Percentiles rank a stretch among this genome's conserved stretches.
Evolutionary conservation across 2,329 filamentous ascomycete species (phyloP).

Genomic region (Neofusicoccum kwambonambiense): DNA sequence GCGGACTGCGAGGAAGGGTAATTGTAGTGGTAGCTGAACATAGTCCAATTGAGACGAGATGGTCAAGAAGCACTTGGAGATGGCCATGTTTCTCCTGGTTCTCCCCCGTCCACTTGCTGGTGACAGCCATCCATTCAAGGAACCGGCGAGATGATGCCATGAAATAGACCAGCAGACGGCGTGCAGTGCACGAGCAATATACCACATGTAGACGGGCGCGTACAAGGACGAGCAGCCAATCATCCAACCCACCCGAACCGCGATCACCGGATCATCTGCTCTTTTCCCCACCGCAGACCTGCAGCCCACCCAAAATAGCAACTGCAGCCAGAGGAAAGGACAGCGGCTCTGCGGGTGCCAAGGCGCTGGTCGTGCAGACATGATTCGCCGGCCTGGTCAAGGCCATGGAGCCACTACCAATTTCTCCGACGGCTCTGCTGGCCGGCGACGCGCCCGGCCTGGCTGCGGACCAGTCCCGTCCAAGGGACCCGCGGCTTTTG

Average conservation of each 20-base stretch:
- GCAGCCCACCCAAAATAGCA: background rate
- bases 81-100: background rate
- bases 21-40: background rate
- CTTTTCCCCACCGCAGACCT: background rate
- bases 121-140: no score
- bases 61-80: background rate
- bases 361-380: background rate
- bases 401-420: background rate
- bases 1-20: background rate
- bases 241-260: background rate
- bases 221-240: background rate
- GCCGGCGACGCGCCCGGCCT: constrained; percentile 5
- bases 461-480: no score
- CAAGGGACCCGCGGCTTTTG: background rate
- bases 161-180: no score
- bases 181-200: no score
- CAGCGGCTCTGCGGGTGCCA: background rate
- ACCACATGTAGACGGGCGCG: no score
- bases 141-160: no score
- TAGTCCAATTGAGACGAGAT: background rate
- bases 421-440: background rate
- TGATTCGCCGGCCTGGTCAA: background rate
- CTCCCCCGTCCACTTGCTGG: background rate
- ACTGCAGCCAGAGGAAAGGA: background rate
- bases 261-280: background rate